Conservation (phyloP, 78 protist genomes). For the Neovahlkampfia damariscottae region DNA sequence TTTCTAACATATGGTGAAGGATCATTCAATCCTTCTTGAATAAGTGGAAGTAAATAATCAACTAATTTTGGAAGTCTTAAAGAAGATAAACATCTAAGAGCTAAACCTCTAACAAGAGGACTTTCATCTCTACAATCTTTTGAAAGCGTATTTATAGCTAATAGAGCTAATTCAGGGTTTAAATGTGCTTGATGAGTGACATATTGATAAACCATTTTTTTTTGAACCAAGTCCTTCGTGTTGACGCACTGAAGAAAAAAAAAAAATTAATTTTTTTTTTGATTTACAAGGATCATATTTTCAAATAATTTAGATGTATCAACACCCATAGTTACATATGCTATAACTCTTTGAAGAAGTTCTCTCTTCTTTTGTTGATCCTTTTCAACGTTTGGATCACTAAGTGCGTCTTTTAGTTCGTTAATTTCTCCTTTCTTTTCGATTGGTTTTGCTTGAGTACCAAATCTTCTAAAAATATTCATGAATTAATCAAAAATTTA, state of each 20-base stretch:
- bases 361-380: slow-evolving; percentile 32
- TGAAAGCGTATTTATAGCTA: slow-evolving; percentile 76
- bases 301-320: slow-evolving; percentile 77
- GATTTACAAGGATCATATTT: slow-evolving; percentile 67
- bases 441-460: too few relatives aligned
- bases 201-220: slow-evolving; percentile 72
- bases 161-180: slow-evolving; percentile 57
- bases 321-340: slow-evolving; percentile 83
- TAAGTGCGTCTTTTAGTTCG: slow-evolving; percentile 38
- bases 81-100: slow-evolving; percentile 65
- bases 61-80: slow-evolving; percentile 39
- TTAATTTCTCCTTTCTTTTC: slow-evolving; percentile 48
- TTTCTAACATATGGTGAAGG: slow-evolving; percentile 75
- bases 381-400: slow-evolving; percentile 23
- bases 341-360: slow-evolving; percentile 55
- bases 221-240: slow-evolving; percentile 57
- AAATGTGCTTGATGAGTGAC: slow-evolving; percentile 52
- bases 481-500: too few relatives aligned
- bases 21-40: slow-evolving; percentile 54
- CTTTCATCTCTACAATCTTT: slow-evolving; percentile 65
- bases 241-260: slow-evolving; percentile 5
- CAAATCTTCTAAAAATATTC: too few relatives aligned
- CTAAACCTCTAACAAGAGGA: slow-evolving; percentile 91
- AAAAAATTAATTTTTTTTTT: neutral
- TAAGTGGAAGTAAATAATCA: slow-evolving; percentile 58